These are phyloP conservation scores for Ophiostoma himal-ulmi DNA, from an alignment of 2,329 filamentous ascomycete genomes.

Conservation along the genomic window DNA sequence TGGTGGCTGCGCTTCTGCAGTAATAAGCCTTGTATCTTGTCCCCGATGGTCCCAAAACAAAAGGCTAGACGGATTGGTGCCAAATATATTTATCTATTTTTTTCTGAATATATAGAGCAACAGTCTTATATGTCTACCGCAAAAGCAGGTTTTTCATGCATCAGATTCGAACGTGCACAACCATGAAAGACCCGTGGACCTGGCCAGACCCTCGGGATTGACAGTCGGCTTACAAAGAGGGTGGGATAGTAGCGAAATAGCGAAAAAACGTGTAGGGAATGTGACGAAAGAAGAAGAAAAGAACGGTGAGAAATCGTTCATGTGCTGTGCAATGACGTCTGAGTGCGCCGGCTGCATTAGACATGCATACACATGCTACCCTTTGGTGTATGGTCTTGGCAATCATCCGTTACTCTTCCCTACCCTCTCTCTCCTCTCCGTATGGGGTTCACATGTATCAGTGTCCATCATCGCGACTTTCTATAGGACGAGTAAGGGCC, in stretches of 20 bases:
- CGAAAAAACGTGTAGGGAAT: neutral
- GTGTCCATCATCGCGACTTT: neutral
- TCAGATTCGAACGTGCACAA: neutral
- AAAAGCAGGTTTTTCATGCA: slow-evolving; percentile 23
- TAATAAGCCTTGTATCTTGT: neutral
- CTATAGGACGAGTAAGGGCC: neutral
- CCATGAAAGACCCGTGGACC: slow-evolving; percentile 5
- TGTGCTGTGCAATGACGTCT: slow-evolving; percentile 14
- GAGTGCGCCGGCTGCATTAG: neutral
- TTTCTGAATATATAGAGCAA: neutral
- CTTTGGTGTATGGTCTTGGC: slow-evolving; percentile 2
- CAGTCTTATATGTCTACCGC: neutral
- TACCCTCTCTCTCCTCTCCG: neutral
- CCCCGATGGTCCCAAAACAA: neutral
- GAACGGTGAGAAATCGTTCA: neutral
- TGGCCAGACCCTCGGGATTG: slow-evolving; percentile 17
- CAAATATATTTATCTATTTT: neutral
- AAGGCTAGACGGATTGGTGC: too few relatives aligned
- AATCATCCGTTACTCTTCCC: neutral
- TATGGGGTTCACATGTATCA: neutral
- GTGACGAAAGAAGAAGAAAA: neutral
- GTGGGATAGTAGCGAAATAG: neutral
- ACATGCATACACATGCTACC: neutral
- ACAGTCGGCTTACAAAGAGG: neutral
- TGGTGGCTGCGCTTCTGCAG: neutral